phyloP scores from a whole-genome alignment of 148 eudicot genomes.

The Beta vulgaris region DNA sequence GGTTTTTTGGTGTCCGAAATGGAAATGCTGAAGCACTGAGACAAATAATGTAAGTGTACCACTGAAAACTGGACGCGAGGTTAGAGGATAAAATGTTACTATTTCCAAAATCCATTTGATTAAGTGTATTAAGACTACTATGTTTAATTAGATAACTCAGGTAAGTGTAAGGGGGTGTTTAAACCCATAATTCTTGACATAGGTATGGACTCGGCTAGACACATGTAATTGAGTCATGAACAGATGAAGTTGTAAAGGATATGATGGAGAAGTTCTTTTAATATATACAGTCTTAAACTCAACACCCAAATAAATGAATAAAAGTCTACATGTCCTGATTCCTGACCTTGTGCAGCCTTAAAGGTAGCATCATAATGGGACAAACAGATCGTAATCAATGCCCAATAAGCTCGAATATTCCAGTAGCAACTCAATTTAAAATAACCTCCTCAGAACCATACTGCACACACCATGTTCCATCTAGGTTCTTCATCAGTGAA shows the following conservation, averaged over 20 bases:
- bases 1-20: too few species aligned
- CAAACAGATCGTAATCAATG: not conserved
- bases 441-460: not conserved
- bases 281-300: not conserved
- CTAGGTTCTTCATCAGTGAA: not conserved
- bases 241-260: too few species aligned
- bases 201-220: not conserved
- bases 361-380: not conserved
- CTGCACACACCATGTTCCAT: not conserved
- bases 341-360: not conserved
- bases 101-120: not conserved
- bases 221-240: not conserved
- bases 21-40: too few species aligned
- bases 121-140: not conserved
- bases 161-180: not conserved
- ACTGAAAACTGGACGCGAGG: too few species aligned
- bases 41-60: too few species aligned
- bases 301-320: not conserved
- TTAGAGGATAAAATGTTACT: not conserved
- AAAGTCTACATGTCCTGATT: not conserved
- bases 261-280: not conserved
- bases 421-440: not conserved
- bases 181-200: not conserved
- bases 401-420: not conserved
- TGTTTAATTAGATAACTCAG: not conserved